These are phyloP conservation scores for Ascosphaera aggregata DNA, from an alignment of 2,329 filamentous ascomycete species.

Conservation along the genomic window DNA sequence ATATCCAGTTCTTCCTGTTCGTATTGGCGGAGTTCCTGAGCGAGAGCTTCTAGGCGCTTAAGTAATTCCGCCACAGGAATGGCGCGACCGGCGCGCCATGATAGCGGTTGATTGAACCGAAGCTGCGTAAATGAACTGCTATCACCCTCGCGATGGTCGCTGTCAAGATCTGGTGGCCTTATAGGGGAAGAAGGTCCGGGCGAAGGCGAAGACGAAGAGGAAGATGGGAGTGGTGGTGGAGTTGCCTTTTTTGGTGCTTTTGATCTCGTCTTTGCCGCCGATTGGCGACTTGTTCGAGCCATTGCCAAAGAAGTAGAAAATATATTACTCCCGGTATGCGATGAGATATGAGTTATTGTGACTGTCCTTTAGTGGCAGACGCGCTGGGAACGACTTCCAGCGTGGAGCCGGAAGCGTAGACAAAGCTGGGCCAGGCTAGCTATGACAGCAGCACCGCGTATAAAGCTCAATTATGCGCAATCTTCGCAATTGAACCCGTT, in stretches of 20 bases:
- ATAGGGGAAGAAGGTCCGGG: neutral
- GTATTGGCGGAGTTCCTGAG: slow-evolving; percentile 59
- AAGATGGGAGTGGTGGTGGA: neutral
- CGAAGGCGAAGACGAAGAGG: neutral
- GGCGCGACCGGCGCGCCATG: slow-evolving; percentile 77
- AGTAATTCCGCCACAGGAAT: slow-evolving; percentile 68
- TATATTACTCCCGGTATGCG: too few relatives aligned
- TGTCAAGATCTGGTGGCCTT: neutral
- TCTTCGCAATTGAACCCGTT: too few relatives aligned
- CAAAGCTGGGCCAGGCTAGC: too few relatives aligned
- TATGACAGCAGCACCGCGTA: too few relatives aligned
- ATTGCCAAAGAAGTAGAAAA: too few relatives aligned
- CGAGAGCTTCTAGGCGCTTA: slow-evolving; percentile 54
- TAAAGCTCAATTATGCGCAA: too few relatives aligned
- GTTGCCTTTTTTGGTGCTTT: neutral
- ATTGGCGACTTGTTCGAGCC: too few relatives aligned
- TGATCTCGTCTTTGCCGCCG: too few relatives aligned
- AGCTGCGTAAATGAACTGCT: slow-evolving; percentile 24
- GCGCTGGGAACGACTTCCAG: too few relatives aligned
- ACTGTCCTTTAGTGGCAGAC: too few relatives aligned
- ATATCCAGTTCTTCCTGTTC: slow-evolving; percentile 72
- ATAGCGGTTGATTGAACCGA: slow-evolving; percentile 63
- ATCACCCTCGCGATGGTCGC: slow-evolving; percentile 9
- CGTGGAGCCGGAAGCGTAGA: too few relatives aligned
- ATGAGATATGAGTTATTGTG: too few relatives aligned